Evolutionary conservation across 805 yeast genomes (phyloP), one percentile per base, ranked within the genome.

Genomic region (Zygoascus tannicola): DNA sequence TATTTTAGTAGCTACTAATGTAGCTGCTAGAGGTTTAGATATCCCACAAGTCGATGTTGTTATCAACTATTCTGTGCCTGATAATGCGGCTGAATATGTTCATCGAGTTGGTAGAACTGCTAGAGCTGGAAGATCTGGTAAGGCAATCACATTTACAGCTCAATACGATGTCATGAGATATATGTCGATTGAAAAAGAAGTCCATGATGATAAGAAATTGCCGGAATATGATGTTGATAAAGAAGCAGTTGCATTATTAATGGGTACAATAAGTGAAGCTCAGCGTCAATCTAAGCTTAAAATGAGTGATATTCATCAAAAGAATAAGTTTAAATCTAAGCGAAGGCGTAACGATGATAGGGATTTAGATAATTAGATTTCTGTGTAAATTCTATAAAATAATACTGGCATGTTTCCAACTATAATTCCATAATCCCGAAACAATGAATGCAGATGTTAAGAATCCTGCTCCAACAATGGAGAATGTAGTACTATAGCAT

Each of bases 31-130:
- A 74, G 98, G 98, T 62, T 74, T 92, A 51, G 98, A 92, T 72
- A 92, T 92, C 45, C 98, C 97, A 14, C 71, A 78, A 5, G 98
- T 92, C 3, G 92, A 80, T 56, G 69, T 90, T 46, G 97, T 92
- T 22, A 67, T 92, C 26, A 92, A 92, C 60, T 92, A 78, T 58
- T 97, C 90, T 57, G 79, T 92, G 19, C 98, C 98, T 5, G 86
- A 88, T 0, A 96, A 92, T 58, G 84, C 97, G 2, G 95, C 92
- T 57, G 96, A 90, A 49, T 92, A 85, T 55, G 88, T 92, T 43
- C 98, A 92, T 66, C 73, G 98, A 60, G 95, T 90, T 4, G 98
- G 98, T 67, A 85, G 98, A 76, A 90, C 98, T 10, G 98, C 97
- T 4, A 83, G 98, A 74, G 97, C 97, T 2, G 97, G 97, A 2